Evolutionary conservation across 495 filamentous ascomycete genomes (phyloP), one percentile per base, ranked within the genome.

Genomic region (Aspergillus carlsbadensis): DNA sequence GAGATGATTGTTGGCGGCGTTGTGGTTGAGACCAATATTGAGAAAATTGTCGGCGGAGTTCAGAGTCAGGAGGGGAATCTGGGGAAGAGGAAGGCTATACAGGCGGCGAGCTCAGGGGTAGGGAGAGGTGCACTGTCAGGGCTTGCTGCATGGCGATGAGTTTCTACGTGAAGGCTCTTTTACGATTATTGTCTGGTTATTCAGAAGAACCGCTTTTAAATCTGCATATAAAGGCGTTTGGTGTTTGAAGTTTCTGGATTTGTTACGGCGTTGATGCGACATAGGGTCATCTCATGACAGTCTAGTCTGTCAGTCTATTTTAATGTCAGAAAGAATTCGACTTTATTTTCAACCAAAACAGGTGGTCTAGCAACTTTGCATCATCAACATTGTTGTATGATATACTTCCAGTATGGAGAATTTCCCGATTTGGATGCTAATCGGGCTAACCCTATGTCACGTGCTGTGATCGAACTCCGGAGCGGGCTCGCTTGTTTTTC

Each of bases 1-100:
- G 94, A 98, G 82, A 95, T 98, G 90, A 86, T 98, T 51, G 88
- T 97, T 5, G 94, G 95, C 11, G 94, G 94, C 2, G 91, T 97
- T 37, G 95, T 98, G 26, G 85, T 98, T 22, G 94, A 98, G 76
- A 98, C 95, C 31, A 87, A 87, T 65, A 75, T 93, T 54, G 90
- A 93, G 24, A 87, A 82, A 74, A 91, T 98, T 45, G 88, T 98
- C 13, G 82, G 87, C 21, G 92, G 90, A 1, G 94, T 98, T 2
- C 84, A 81, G 54, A 83, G 78, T 22, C 88, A 93, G 63, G 89
- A 95, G 68, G 93, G 92, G 22, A 83, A 79, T 18, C 80, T 89
- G 13, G 86, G 84, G 10, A 96, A 92, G 77, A 81, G 86, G 72
- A 74, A 67, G 62, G 74, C 74, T 39, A 65, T 78, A 41, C 73